Conservation (phyloP, 306 rosid genomes). For the Fragaria nilgerrensis region DNA sequence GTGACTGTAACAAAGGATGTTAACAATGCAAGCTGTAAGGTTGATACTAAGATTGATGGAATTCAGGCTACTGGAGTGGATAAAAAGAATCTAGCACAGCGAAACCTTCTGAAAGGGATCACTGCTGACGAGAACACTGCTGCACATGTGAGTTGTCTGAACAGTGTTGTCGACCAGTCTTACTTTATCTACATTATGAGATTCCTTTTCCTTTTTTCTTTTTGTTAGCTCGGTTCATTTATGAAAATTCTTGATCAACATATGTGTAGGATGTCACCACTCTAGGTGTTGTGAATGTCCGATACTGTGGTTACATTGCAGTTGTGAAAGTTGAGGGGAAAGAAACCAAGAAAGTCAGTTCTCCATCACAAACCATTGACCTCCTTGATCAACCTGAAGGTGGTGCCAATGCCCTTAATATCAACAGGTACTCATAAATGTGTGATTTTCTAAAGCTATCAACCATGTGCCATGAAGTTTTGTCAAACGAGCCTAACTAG, state of each 20-base stretch:
- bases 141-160: conserved; percentile 72
- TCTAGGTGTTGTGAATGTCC: conserved; percentile 78
- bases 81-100: conserved; percentile 56
- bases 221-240: background rate
- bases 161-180: conserved; percentile 22
- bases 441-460: background rate
- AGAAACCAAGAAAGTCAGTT: conserved; percentile 39
- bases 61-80: conserved; percentile 65
- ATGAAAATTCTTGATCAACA: conserved; percentile 27
- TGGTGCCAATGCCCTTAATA: conserved; percentile 93
- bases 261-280: conserved; percentile 73
- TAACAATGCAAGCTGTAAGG: conserved; percentile 72
- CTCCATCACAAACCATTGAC: conserved; percentile 55
- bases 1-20: conserved; percentile 69
- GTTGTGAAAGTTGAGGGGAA: conserved; percentile 68
- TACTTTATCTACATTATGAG: background rate
- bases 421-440: conserved; percentile 60
- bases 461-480: background rate
- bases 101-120: conserved; percentile 90
- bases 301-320: conserved; percentile 77
- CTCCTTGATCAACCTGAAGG: conserved; percentile 86
- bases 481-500: conserved; percentile 20
- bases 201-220: background rate
- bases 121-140: conserved; percentile 98
- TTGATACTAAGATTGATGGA: conserved; percentile 92